These are phyloP conservation scores for Verticillium dahliae DNA, from an alignment of 2,329 filamentous ascomycete genomes.

Conservation along the genomic window DNA sequence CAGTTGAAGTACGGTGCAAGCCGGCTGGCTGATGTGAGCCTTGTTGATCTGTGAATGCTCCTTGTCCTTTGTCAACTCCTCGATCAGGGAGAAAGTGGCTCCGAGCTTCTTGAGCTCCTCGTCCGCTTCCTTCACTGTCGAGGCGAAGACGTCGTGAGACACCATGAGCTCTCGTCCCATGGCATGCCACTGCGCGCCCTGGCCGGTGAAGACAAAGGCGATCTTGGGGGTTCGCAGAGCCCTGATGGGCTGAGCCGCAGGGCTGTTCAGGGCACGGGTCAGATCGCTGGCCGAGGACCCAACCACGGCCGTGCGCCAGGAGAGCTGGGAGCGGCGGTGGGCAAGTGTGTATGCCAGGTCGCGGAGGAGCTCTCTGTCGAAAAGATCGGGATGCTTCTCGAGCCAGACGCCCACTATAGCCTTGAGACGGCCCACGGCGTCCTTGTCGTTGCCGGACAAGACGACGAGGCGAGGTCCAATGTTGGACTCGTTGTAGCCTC, in stretches of 20 bases:
- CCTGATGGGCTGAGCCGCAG: background rate
- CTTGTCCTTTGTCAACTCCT: conserved; percentile 13
- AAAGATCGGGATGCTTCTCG: conserved; percentile 1
- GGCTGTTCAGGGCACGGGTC: background rate
- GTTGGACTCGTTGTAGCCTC: background rate
- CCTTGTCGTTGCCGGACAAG: background rate
- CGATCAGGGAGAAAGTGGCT: background rate
- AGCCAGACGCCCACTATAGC: conserved; percentile 2
- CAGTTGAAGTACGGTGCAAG: conserved; percentile 40
- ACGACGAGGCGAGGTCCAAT: background rate
- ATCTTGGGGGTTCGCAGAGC: conserved; percentile 1
- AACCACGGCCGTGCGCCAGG: conserved; percentile 5
- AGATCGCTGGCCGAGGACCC: background rate
- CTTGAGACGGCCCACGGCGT: background rate
- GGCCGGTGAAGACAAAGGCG: conserved; percentile 19
- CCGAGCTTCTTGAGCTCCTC: conserved; percentile 15
- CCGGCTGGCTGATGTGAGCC: conserved; percentile 36
- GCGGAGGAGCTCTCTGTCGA: conserved; percentile 2
- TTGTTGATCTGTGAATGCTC: conserved; percentile 25
- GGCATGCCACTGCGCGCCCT: conserved; percentile 18
- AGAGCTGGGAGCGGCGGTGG: conserved; percentile 6
- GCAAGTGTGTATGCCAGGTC: conserved; percentile 13
- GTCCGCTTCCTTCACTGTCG: conserved; percentile 22
- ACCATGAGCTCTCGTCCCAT: conserved; percentile 15
- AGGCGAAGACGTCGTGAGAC: conserved; percentile 19